phyloP scores from a whole-genome alignment of 257 asterid species.

The Petrea volubilis region DNA sequence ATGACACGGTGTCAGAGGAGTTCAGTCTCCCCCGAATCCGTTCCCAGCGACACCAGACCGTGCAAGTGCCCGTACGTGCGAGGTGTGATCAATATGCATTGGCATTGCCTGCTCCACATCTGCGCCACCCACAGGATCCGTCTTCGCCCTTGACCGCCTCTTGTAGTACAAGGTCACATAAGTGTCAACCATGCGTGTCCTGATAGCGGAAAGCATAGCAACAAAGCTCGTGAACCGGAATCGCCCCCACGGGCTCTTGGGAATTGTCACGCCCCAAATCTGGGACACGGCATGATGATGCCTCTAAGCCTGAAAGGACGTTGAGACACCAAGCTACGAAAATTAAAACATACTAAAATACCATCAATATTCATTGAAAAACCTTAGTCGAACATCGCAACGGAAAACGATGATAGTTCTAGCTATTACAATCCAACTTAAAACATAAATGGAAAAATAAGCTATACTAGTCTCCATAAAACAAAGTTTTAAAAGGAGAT shows the following conservation, averaged over 20 bases:
- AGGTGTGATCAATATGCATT: constrained; percentile 31
- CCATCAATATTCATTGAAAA: too few relatives aligned
- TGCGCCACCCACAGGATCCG: background rate
- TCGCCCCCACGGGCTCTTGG: constrained; percentile 41
- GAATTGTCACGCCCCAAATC: too few relatives aligned
- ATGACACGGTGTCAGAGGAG: constrained; percentile 47
- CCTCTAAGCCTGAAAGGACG: too few relatives aligned
- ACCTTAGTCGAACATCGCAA: too few relatives aligned
- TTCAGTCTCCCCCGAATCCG: constrained; percentile 19
- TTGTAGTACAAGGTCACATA: constrained; percentile 36
- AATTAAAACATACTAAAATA: too few relatives aligned
- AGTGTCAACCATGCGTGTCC: constrained; percentile 49
- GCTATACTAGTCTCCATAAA: too few relatives aligned
- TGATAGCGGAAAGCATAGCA: constrained; percentile 47
- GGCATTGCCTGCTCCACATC: constrained; percentile 21
- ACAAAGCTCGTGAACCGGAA: constrained; percentile 52
- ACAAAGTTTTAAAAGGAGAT: too few relatives aligned
- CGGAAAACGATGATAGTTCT: too few relatives aligned
- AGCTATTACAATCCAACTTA: too few relatives aligned
- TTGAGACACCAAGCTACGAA: too few relatives aligned
- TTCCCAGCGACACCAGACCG: constrained; percentile 22
- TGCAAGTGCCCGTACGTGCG: constrained; percentile 49
- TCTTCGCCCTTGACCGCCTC: constrained; percentile 16
- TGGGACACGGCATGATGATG: too few relatives aligned
- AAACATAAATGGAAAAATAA: too few relatives aligned